These are phyloP conservation scores for Monilinia vaccinii-corymbosi DNA, from an alignment of 2,329 filamentous ascomycete genomes.

Conservation along the genomic window DNA sequence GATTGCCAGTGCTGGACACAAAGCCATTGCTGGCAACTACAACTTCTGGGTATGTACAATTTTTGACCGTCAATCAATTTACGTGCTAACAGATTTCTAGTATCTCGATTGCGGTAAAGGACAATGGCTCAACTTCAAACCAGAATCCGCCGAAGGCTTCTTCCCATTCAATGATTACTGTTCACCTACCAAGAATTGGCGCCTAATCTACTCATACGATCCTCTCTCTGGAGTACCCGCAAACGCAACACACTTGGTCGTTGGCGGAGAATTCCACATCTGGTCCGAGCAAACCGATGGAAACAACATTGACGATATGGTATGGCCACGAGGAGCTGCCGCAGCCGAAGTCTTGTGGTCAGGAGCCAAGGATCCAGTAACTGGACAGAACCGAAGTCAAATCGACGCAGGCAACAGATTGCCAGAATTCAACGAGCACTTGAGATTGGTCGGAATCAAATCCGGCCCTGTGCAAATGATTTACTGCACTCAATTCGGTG, in stretches of 20 bases:
- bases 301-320: conserved; percentile 62
- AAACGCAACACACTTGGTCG: conserved; percentile 54
- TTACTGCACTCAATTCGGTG: conserved; percentile 57
- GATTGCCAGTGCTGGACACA: conserved; percentile 54
- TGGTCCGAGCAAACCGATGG: conserved; percentile 78
- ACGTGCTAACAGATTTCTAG: conserved; percentile 32
- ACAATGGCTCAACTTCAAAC: conserved; percentile 65
- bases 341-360: conserved; percentile 77
- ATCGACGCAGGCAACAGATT: conserved; percentile 60
- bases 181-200: conserved; percentile 71
- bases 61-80: background rate
- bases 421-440: conserved; percentile 65
- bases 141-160: conserved; percentile 42
- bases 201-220: conserved; percentile 71
- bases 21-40: conserved; percentile 67
- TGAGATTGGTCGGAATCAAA: conserved; percentile 49
- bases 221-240: conserved; percentile 55
- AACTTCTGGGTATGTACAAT: conserved; percentile 57
- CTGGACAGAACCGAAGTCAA: conserved; percentile 62
- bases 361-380: conserved; percentile 50
- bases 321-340: conserved; percentile 70
- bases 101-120: conserved; percentile 80
- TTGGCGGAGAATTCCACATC: conserved; percentile 74
- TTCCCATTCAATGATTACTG: conserved; percentile 80
- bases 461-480: conserved; percentile 63